phyloP scores from a whole-genome alignment of 805 yeast genomes.

The Blastobotrys terrestris region DNA sequence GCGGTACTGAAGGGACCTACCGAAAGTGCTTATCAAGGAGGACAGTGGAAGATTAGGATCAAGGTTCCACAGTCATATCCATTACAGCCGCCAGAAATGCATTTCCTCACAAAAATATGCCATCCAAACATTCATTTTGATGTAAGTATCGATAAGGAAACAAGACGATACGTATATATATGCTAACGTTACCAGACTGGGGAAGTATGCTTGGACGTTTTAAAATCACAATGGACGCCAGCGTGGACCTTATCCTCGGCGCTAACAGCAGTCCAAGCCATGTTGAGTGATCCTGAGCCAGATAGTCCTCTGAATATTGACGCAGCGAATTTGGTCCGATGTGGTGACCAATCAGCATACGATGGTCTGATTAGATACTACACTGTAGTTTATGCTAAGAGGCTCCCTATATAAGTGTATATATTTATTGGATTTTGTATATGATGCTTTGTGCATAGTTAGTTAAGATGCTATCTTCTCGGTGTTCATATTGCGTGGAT shows the following conservation, averaged over 20 bases:
- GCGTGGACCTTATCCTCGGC: slow-evolving; percentile 36
- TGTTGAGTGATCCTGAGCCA: slow-evolving; percentile 34
- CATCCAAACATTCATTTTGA: slow-evolving; percentile 35
- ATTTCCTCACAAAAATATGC: slow-evolving; percentile 32
- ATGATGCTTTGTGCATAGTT: too few species aligned
- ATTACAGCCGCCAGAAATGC: slow-evolving; percentile 42
- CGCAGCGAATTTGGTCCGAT: slow-evolving; percentile 33
- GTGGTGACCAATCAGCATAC: slow-evolving; percentile 26
- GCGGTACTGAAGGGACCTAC: slow-evolving; percentile 31
- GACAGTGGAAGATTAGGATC: slow-evolving; percentile 43
- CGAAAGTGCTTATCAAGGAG: slow-evolving; percentile 41
- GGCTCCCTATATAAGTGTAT: background rate
- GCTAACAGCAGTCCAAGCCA: slow-evolving; percentile 32
- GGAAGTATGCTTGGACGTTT: slow-evolving; percentile 34
- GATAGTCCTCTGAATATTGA: slow-evolving; percentile 35
- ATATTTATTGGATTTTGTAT: too few species aligned
- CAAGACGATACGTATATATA: background rate
- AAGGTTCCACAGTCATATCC: slow-evolving; percentile 40
- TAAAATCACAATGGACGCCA: slow-evolving; percentile 34
- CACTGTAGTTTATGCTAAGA: slow-evolving; percentile 20
- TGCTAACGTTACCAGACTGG: slow-evolving; percentile 25
- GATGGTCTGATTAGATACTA: slow-evolving; percentile 27
- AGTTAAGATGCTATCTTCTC: too few species aligned
- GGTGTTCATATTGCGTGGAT: too few species aligned
- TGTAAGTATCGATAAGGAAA: slow-evolving; percentile 10